These are phyloP conservation scores for Mycena albidolilacea DNA, from an alignment of 768 basidiomycete species.

Conservation along the genomic window DNA sequence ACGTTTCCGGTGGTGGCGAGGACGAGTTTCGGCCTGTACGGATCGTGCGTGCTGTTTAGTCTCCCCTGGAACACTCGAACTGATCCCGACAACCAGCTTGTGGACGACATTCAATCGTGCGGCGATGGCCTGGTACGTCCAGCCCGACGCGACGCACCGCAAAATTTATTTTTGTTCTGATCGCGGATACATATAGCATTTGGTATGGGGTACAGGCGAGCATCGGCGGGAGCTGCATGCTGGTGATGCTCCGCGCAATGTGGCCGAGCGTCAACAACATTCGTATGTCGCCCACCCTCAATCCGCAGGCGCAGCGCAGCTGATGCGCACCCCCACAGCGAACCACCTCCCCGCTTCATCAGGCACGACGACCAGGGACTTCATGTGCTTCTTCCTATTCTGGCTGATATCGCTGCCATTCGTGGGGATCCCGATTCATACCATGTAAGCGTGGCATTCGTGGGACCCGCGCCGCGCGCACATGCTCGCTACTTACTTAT, in stretches of 20 bases:
- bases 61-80: no score
- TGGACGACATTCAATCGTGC: constrained; percentile 87
- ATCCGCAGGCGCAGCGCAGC: background rate
- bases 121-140: constrained; percentile 77
- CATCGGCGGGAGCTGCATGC: constrained; percentile 86
- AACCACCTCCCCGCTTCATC: constrained; percentile 82
- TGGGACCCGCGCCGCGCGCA: background rate
- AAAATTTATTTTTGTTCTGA: background rate
- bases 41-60: constrained; percentile 41
- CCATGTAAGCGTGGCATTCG: constrained; percentile 65
- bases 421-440: constrained; percentile 88
- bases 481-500: background rate
- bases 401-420: constrained; percentile 86
- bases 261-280: constrained; percentile 82
- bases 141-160: background rate
- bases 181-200: constrained; percentile 54
- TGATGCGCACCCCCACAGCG: constrained; percentile 52
- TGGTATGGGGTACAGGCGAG: constrained; percentile 88
- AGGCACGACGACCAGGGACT: constrained; percentile 82
- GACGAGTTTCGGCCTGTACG: constrained; percentile 85
- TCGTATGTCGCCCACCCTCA: constrained; percentile 58
- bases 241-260: constrained; percentile 81
- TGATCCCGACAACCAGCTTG: constrained; percentile 52
- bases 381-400: constrained; percentile 89
- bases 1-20: constrained; percentile 84